Conservation (phyloP, 2,329 filamentous ascomycete species). For the Aspergillus calidoustus region DNA sequence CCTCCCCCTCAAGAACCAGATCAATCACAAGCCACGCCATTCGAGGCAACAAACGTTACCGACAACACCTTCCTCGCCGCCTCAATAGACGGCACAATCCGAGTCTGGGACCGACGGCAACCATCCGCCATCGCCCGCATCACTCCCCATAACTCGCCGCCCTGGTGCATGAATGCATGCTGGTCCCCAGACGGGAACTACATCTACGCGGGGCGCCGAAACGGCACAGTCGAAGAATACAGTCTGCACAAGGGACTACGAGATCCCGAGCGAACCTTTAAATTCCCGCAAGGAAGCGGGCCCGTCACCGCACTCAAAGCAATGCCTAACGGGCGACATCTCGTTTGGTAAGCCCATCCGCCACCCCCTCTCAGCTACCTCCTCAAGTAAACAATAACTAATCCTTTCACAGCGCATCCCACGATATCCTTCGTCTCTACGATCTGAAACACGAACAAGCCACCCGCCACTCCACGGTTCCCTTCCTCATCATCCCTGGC, state of each 20-base stretch:
- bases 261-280: conserved; percentile 77
- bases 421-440: conserved; percentile 92
- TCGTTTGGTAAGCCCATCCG: conserved; percentile 70
- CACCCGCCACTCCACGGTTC: conserved; percentile 77
- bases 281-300: conserved; percentile 86
- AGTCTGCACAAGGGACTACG: conserved; percentile 80
- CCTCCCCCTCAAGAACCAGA: conserved; percentile 31
- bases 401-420: conserved; percentile 71
- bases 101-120: conserved; percentile 63
- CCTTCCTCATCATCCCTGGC: conserved; percentile 95
- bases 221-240: conserved; percentile 93
- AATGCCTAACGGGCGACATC: conserved; percentile 90
- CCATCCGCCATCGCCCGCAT: conserved; percentile 80
- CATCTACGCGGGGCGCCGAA: conserved; percentile 89
- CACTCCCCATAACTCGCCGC: conserved; percentile 74
- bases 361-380: neutral
- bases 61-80: conserved; percentile 86
- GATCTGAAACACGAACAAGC: conserved; percentile 73
- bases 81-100: conserved; percentile 54
- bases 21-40: conserved; percentile 29
- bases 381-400: neutral
- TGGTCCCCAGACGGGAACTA: conserved; percentile 96
- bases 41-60: conserved; percentile 55
- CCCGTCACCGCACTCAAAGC: conserved; percentile 84
- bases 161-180: conserved; percentile 97